phyloP scores from a whole-genome alignment of 2,329 filamentous ascomycete genomes.

The Pseudogymnoascus sp. region DNA sequence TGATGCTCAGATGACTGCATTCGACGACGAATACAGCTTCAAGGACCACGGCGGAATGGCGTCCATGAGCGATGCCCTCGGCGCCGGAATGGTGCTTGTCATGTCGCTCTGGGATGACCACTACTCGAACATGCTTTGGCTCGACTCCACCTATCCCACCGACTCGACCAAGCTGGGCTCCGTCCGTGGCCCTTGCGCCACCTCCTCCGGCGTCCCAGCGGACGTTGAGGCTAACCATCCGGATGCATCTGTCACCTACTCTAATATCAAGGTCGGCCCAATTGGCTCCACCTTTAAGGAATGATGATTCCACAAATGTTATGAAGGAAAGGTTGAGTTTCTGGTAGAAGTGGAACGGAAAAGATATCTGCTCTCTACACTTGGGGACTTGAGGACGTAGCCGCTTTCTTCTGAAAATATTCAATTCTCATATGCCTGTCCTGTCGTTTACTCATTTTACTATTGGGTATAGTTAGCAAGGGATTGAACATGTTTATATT shows the following conservation, averaged over 20 bases:
- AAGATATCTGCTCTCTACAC: neutral
- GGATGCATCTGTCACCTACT: constrained; percentile 35
- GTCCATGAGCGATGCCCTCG: constrained; percentile 46
- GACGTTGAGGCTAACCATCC: constrained; percentile 40
- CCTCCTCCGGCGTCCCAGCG: constrained; percentile 42
- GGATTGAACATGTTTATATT: neutral
- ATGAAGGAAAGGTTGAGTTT: neutral
- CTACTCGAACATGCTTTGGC: constrained; percentile 62
- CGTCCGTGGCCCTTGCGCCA: constrained; percentile 46
- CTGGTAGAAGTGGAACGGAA: neutral
- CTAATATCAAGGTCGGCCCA: constrained; percentile 29
- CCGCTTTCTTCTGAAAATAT: constrained; percentile 3
- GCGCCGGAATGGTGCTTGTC: constrained; percentile 54
- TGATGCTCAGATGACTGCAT: constrained; percentile 44
- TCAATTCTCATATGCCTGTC: neutral
- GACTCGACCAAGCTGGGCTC: constrained; percentile 38
- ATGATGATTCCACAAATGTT: neutral
- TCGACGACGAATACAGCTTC: constrained; percentile 46
- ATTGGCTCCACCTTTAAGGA: constrained; percentile 26
- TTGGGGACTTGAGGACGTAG: neutral
- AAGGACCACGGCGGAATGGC: constrained; percentile 45
- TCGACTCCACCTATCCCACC: constrained; percentile 57
- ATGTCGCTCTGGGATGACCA: constrained; percentile 51
- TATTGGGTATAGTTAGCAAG: constrained; percentile 3
- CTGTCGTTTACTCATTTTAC: constrained; percentile 9